phyloP scores from a whole-genome alignment of 306 rosid genomes.

The Inga leiocalycina region DNA sequence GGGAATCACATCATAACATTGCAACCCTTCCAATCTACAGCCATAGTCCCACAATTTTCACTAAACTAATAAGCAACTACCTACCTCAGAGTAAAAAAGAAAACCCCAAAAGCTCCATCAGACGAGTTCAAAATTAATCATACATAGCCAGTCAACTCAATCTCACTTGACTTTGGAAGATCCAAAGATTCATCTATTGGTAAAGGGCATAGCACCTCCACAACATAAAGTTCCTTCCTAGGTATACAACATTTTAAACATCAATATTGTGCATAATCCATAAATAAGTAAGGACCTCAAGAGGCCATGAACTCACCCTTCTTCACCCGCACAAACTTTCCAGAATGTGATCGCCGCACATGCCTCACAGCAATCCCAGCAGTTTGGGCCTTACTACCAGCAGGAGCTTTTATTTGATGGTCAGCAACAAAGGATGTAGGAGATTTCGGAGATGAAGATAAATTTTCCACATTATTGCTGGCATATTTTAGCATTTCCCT shows the following conservation, averaged over 20 bases:
- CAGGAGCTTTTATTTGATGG: slow-evolving; percentile 75
- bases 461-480: slow-evolving; percentile 66
- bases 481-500: slow-evolving; percentile 80
- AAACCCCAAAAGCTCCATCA: neutral
- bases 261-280: neutral
- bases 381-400: slow-evolving; percentile 77
- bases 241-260: neutral
- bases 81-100: neutral
- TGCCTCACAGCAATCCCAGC: slow-evolving; percentile 82
- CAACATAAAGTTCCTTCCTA: neutral
- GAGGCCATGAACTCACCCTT: slow-evolving; percentile 65
- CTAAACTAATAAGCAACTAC: neutral
- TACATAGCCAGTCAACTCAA: neutral
- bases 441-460: slow-evolving; percentile 90
- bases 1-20: neutral
- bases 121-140: slow-evolving; percentile 8
- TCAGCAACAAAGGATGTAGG: slow-evolving; percentile 76
- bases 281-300: neutral
- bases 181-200: neutral
- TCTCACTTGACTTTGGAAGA: neutral
- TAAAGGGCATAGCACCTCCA: neutral
- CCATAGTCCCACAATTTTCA: neutral
- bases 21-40: neutral
- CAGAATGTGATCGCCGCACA: slow-evolving; percentile 85
- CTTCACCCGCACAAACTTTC: slow-evolving; percentile 77